Percentiles rank a stretch among this genome's conserved stretches.
Evolutionary conservation across 225 moss, liverwort and hornwort genomes (phyloP).

Genomic region (Asterella californica): DNA sequence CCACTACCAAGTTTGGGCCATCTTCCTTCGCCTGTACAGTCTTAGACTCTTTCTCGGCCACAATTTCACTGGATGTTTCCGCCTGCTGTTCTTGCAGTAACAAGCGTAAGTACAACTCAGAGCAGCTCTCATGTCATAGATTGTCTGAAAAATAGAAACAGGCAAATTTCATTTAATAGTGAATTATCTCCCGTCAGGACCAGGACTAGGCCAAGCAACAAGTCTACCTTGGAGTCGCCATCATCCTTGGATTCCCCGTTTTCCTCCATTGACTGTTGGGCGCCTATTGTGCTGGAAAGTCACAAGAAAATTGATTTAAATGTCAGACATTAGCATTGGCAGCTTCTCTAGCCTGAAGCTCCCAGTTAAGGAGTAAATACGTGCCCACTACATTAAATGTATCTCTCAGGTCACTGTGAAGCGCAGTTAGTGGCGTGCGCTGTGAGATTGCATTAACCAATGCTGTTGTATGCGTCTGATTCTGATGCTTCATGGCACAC

Average conservation of each 20-base stretch:
- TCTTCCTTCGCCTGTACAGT: not conserved
- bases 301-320: not conserved
- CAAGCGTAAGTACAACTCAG: not conserved
- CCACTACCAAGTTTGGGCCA: not conserved
- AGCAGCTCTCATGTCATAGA: not conserved
- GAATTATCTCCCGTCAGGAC: not conserved
- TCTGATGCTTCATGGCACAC: not conserved
- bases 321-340: not conserved
- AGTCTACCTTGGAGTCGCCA: constrained; percentile 6
- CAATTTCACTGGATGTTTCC: not conserved
- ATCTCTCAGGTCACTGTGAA: not conserved
- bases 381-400: not conserved
- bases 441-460: not conserved
- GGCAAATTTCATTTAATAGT: not conserved
- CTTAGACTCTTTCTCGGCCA: not conserved
- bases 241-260: not conserved
- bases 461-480: not conserved
- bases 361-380: not conserved
- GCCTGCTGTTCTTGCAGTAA: not conserved
- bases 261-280: constrained; percentile 9
- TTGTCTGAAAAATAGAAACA: not conserved
- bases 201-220: not conserved
- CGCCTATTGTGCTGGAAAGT: not conserved
- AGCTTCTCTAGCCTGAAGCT: not conserved
- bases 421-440: not conserved